These are phyloP conservation scores for Lactuca saligna DNA, from an alignment of 129 eudicot species.

Conservation along the genomic window DNA sequence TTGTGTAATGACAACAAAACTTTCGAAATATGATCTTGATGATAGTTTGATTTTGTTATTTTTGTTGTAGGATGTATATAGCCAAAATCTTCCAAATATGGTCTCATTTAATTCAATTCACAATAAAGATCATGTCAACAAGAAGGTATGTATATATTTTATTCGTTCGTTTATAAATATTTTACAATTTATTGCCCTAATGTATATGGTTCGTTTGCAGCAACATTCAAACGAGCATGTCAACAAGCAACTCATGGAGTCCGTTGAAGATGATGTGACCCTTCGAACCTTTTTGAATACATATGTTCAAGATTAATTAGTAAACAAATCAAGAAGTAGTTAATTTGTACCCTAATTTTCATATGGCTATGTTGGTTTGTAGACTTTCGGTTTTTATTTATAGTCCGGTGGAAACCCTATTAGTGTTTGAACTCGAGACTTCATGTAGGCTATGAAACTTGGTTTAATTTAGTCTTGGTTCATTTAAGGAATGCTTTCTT, in stretches of 20 bases:
- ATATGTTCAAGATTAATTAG: conserved; percentile 5
- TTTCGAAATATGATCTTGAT: conserved; percentile 7
- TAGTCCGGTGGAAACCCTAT: background rate
- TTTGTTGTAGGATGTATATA: conserved; percentile 17
- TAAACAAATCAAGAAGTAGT: background rate
- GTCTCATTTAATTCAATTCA: conserved; percentile 6
- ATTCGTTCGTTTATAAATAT: background rate
- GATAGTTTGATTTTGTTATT: background rate
- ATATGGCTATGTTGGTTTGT: background rate
- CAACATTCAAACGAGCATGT: background rate
- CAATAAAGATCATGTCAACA: conserved; percentile 2
- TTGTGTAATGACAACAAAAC: background rate
- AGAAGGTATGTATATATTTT: conserved; percentile 3
- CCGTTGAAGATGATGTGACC: background rate
- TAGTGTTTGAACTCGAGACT: background rate
- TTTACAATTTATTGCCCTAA: background rate
- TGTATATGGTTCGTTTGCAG: background rate
- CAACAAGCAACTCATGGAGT: conserved; percentile 17
- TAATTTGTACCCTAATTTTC: background rate
- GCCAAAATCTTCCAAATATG: background rate
- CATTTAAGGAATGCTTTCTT: background rate
- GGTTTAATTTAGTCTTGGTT: background rate
- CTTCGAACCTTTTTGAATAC: background rate
- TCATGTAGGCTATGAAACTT: background rate
- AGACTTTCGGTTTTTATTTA: background rate